phyloP scores from a whole-genome alignment of 1,139 yeast species.

The Geotrichum histeridarum region DNA sequence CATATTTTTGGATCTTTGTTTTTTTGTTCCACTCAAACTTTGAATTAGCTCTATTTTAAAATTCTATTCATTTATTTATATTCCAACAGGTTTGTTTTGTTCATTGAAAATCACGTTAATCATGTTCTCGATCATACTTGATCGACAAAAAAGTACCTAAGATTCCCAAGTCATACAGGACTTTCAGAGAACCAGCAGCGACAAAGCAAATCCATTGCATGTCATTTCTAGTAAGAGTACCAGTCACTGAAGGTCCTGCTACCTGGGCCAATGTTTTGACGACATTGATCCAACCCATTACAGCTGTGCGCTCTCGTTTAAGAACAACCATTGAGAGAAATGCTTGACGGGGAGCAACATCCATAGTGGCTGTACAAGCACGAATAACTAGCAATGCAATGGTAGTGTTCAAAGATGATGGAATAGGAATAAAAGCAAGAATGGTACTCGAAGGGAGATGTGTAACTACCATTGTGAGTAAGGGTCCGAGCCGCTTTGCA shows the following conservation, averaged over 20 bases:
- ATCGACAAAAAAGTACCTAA: conserved; percentile 22
- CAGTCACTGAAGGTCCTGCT: conserved; percentile 75
- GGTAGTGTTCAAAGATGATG: conserved; percentile 27
- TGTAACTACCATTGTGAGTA: conserved; percentile 65
- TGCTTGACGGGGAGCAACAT: conserved; percentile 85
- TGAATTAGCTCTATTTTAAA: conserved; percentile 9
- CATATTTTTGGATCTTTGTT: conserved; percentile 38
- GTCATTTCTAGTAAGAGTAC: conserved; percentile 55
- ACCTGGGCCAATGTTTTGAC: conserved; percentile 82
- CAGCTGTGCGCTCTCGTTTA: conserved; percentile 63
- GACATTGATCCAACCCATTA: conserved; percentile 79
- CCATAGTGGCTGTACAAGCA: conserved; percentile 67
- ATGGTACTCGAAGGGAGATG: conserved; percentile 75
- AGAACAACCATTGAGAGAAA: conserved; percentile 63
- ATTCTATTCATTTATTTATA: not conserved
- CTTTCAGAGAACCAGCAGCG: conserved; percentile 54
- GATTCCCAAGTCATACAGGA: conserved; percentile 32
- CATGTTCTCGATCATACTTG: conserved; percentile 14
- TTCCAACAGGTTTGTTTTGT: not conserved
- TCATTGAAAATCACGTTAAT: not conserved
- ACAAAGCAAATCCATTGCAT: conserved; percentile 54
- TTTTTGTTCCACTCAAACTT: not conserved
- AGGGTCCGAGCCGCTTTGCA: conserved; percentile 68
- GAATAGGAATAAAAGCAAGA: conserved; percentile 51
- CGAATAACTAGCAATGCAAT: conserved; percentile 44